These are phyloP conservation scores for Penicillium canescens DNA, from an alignment of 495 filamentous ascomycete species.

Conservation along the genomic window DNA sequence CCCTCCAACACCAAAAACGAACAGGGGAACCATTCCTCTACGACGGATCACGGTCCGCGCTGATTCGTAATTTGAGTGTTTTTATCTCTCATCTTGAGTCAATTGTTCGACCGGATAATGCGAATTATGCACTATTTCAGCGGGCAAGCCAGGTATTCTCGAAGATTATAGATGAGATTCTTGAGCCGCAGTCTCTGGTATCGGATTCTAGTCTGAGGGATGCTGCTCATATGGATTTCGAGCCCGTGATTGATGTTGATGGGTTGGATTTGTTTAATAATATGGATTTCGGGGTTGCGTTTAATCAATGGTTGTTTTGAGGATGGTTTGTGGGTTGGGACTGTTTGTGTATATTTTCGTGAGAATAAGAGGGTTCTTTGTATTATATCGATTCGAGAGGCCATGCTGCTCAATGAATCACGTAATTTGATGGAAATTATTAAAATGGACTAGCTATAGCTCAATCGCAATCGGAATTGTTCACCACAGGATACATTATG, in stretches of 20 bases:
- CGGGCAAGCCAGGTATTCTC: conserved; percentile 29
- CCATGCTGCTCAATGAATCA: too few species aligned
- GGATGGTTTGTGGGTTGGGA: neutral
- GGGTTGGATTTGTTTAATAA: conserved; percentile 26
- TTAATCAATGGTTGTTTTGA: conserved; percentile 35
- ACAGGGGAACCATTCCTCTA: conserved; percentile 41
- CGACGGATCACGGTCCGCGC: conserved; percentile 48
- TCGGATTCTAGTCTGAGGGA: neutral
- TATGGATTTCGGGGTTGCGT: conserved; percentile 27
- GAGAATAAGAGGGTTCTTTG: too few species aligned
- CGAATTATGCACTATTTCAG: conserved; percentile 27
- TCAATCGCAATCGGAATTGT: too few species aligned
- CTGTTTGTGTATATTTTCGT: too few species aligned
- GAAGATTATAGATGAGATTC: conserved; percentile 33
- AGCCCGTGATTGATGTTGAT: conserved; percentile 20
- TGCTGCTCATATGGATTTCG: conserved; percentile 7
- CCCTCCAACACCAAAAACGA: conserved; percentile 42
- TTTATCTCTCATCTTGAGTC: conserved; percentile 42
- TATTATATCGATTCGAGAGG: too few species aligned
- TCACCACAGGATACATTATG: too few species aligned
- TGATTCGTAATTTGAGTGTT: conserved; percentile 61
- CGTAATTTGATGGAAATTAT: too few species aligned
- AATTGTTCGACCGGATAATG: conserved; percentile 19
- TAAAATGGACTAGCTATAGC: too few species aligned
- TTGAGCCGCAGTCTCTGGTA: conserved; percentile 26